A percentile compares a stretch with the other conserved stretches of the same genome.
These are phyloP conservation scores for Dissophora globulifera DNA, from an alignment of 192 early-diverging fungal genomes.

Conservation along the genomic window DNA sequence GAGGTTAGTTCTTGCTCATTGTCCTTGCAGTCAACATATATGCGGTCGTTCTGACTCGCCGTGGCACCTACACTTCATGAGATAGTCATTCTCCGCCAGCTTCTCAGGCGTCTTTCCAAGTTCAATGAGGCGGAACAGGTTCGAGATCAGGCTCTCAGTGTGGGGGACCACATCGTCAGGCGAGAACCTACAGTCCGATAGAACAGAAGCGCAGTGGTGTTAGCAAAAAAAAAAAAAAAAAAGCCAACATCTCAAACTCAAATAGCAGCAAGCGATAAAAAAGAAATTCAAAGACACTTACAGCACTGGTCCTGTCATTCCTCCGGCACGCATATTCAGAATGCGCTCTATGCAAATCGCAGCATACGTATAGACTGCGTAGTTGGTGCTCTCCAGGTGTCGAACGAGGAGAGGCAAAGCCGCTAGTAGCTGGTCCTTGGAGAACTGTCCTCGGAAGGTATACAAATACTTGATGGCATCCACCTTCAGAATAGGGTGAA, in stretches of 20 bases:
- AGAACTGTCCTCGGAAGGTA: constrained; percentile 94
- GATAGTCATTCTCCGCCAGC: constrained; percentile 95
- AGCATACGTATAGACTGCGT: constrained; percentile 92
- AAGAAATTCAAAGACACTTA: constrained; percentile 57
- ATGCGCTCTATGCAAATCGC: constrained; percentile 93
- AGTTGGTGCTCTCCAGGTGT: constrained; percentile 84
- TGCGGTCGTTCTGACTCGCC: too few species aligned
- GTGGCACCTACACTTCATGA: constrained; percentile 90
- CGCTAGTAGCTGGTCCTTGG: constrained; percentile 78
- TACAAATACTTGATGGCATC: constrained; percentile 95
- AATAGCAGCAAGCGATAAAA: not conserved
- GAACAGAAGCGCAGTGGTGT: not conserved
- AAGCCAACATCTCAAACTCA: not conserved
- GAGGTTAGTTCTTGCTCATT: too few species aligned
- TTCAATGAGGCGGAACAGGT: constrained; percentile 83
- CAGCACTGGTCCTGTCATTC: constrained; percentile 60
- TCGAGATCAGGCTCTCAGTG: constrained; percentile 72
- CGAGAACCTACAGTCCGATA: constrained; percentile 60
- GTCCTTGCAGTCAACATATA: too few species aligned
- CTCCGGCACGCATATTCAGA: constrained; percentile 73
- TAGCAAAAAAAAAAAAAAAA: not conserved
- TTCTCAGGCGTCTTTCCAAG: constrained; percentile 85
- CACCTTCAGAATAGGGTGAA: constrained; percentile 90
- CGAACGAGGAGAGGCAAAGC: constrained; percentile 82
- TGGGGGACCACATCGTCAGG: constrained; percentile 77